Evolutionary conservation across 2,329 filamentous ascomycete species (phyloP).

Genomic region (Gremmenia infestans): DNA sequence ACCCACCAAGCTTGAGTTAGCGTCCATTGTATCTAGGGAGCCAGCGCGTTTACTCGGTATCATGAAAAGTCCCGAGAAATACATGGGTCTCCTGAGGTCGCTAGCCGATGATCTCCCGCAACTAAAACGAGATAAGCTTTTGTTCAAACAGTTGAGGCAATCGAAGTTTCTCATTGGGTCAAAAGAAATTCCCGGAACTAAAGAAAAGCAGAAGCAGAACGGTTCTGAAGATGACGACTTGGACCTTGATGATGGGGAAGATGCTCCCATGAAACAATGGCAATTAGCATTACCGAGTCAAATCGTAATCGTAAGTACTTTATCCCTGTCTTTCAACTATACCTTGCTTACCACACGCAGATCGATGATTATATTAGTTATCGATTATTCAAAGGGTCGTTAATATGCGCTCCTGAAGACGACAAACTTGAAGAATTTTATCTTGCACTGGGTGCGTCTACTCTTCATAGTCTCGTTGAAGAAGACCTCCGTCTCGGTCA

Average conservation of each 20-base stretch:
- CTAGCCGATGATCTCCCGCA: constrained; percentile 67
- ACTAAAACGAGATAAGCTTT: constrained; percentile 71
- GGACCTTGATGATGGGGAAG: constrained; percentile 40
- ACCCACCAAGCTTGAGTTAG: constrained; percentile 81
- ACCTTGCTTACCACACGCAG: constrained; percentile 11
- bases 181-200: constrained; percentile 53
- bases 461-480: constrained; percentile 71
- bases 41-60: constrained; percentile 76
- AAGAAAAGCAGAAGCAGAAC: constrained; percentile 18
- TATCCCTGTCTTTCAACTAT: neutral
- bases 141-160: constrained; percentile 71
- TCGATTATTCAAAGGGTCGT: constrained; percentile 75
- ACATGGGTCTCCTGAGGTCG: constrained; percentile 74
- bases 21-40: constrained; percentile 75
- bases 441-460: constrained; percentile 68
- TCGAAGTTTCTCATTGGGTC: constrained; percentile 79
- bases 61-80: constrained; percentile 78
- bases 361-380: constrained; percentile 87
- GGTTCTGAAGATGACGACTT: constrained; percentile 2
- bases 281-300: constrained; percentile 67
- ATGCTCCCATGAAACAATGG: constrained; percentile 46
- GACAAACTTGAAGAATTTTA: constrained; percentile 85
- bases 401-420: constrained; percentile 87
- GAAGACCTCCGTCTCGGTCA: constrained; percentile 64
- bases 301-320: constrained; percentile 55